Evolutionary conservation across 2,329 filamentous ascomycete species (phyloP), one percentile per base, ranked within the genome.

Genomic region (Sclerotinia borealis): DNA sequence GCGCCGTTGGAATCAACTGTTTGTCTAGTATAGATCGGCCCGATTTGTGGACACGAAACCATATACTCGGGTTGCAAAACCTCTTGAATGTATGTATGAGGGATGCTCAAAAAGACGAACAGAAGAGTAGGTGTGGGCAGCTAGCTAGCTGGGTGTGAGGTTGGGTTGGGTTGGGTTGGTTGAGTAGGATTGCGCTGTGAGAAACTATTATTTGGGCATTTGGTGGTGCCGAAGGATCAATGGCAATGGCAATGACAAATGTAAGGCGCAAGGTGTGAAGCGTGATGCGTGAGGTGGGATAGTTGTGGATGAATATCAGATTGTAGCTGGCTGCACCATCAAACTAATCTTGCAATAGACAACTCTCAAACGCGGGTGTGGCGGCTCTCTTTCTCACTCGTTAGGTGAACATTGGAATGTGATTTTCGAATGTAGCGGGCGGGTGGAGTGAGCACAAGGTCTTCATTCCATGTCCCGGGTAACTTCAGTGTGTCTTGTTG

Each of bases 351-450:
- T 56, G 39, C 48, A 50, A 50, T 50, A 2, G 29, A n/a, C n/a
- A 50, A 45, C 54, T 56, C 52, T 56, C 27, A 56, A 56, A 45
- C 27, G 27, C 39, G 39, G 54, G 13, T 45, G 29, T 27, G 19
- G 19, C 15, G 39, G 54, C 54, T 56, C 52, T n/a, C 54, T 56
- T 39, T n/a, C 54, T 56, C 54, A 11, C 41, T 60, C 9, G n/a
- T 17, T 25, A 48, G 34, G 41, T 50, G 25, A 49, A 13, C 22
- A 48, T 56, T 27, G 43, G 41, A 45, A 22, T 45, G 19, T 17
- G 43, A 10, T 34, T 4, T 45, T 45, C 54, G 39, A 41, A 45
- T 34, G 54, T 25, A 39, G 27, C 34, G 48, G n/a, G n/a, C n/a
- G n/a, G n/a, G n/a, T n/a, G n/a, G n/a, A 56, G 39, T n/a, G 54